Evolutionary conservation across 768 basidiomycete species (phyloP).

Genomic region (Pisolithus orientalis): DNA sequence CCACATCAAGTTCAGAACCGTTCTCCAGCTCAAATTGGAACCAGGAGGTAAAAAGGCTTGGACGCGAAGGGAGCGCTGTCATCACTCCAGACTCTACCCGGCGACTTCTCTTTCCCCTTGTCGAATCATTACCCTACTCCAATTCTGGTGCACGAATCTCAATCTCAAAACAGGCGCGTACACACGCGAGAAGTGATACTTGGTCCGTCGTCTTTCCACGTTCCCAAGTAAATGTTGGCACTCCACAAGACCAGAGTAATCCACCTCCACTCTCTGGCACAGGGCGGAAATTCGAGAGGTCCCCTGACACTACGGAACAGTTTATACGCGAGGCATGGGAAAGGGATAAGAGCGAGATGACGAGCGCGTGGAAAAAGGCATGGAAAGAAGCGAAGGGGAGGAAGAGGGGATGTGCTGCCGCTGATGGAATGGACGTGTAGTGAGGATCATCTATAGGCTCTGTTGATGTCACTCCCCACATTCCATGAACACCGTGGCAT

Average conservation of each 20-base stretch:
- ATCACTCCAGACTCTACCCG: constrained; percentile 43
- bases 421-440: constrained; percentile 20
- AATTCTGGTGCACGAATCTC: constrained; percentile 11
- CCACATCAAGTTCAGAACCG: constrained; percentile 2
- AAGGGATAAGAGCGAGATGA: constrained; percentile 56
- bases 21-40: constrained; percentile 1
- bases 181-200: too few species aligned
- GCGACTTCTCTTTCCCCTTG: constrained; percentile 60
- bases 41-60: constrained; percentile 1
- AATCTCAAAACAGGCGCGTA: constrained; percentile 16
- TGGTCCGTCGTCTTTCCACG: constrained; percentile 6
- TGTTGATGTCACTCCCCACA: too few species aligned
- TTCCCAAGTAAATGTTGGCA: constrained; percentile 37
- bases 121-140: constrained; percentile 14
- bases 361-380: constrained; percentile 71
- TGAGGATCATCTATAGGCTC: too few species aligned
- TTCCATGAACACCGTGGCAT: too few species aligned
- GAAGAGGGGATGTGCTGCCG: constrained; percentile 46
- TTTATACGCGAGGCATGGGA: constrained; percentile 64
- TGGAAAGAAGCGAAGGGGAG: constrained; percentile 72
- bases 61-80: too few species aligned
- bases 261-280: constrained; percentile 8
- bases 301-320: constrained; percentile 30
- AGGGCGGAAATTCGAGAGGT: constrained; percentile 13
- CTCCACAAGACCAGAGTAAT: constrained; percentile 43